Base-by-base conservation (phyloP, 352 stramenopile species). In the Phytophthora pseudosyringae region DNA sequence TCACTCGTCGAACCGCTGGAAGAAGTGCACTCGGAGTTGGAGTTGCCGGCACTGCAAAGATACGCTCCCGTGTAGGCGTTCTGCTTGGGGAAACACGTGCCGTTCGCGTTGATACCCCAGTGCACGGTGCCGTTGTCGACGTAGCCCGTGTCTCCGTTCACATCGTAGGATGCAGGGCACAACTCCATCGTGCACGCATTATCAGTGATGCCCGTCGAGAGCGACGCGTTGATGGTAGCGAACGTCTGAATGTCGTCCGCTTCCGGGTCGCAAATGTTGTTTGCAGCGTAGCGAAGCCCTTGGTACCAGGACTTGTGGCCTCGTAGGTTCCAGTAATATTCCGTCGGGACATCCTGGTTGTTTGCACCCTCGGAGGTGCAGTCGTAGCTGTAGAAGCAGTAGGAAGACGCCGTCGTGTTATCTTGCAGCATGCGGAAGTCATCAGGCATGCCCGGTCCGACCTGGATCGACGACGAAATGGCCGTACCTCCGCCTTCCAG, bases 381-480 rank as follows among this genome's bases (percentile, higher is more conserved):
- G 3, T 36, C 32, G 7, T 61, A 72, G 4, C 16, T 64, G 65
- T 88, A 89, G 4, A 86, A 58, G 33, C 80, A 88, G 12, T 59
- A 75, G 0, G 50, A 44, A n/a, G 59, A 67, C 10, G 25, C 50
- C 1, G 51, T 49, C 3, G 63, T 66, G 26, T 35, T 67, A 13
- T 69, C 57, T 11, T 47, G 28, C 4, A 86, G 52, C 16, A 76
- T 48, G 0, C 81, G 80, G 44, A 81, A 82, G n/a, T 91, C 67
- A 0, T 67, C 39, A 0, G 83, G 72, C 73, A 90, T 90, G 0
- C 85, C 89, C 0, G 85, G 86, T 3, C 76, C 47, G n/a, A 98
- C 65, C 62, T 98, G 95, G 8, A 97, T 85, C n/a, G 93, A 97
- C 45, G 89, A 90, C 25, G 90, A 98, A 59, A 97, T 86, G 6